Evolutionary conservation across 2,329 filamentous ascomycete genomes (phyloP), one percentile per base, ranked within the genome.

Genomic region (Neofusicoccum parvum): DNA sequence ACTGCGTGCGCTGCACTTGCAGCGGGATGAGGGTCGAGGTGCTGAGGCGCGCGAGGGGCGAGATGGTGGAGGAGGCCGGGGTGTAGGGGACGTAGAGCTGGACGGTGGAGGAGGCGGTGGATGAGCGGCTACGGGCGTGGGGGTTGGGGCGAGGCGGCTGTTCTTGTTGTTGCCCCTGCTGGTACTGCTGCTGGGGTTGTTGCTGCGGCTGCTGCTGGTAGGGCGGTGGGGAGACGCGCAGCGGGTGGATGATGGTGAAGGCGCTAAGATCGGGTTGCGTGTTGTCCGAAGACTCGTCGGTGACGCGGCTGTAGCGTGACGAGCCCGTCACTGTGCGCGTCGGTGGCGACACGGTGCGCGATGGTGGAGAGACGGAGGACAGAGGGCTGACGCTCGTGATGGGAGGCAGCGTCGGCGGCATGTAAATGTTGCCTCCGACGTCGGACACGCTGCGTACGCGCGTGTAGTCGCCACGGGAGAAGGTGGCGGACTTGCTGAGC

Each of bases 21-120:
- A 65, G 63, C 43, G 63, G 63, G 32, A 59, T 41, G 17, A 65
- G 63, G 10, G 51, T 58, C 43, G 63, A 58, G n/a, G 63, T 50
- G 34, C 43, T 50, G 34, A 65, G 63, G 34, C 51, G 51, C 51
- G 46, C 50, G 50, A 54, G 50, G 5, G 62, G 51, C 11, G 56
- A 60, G 32, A 60, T 15, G 27, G 50, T 48, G n/a, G 51, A 23
- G 3, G 51, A 27, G 14, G 51, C 23, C 9, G 39, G 41, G 0
- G 51, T 50, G 63, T 58, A 65, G 20, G 63, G 51, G 32, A 65
- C 43, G 51, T 65, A 65, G 32, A 58, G 14, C 11, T 39, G 34
- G 43, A 32, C 11, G 51, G 32, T 56, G 27, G 11, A 14, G 20
- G 63, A 34, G 43, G 63, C 20, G 20, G 53, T 27, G 45, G 51